phyloP scores from a whole-genome alignment of 257 asterid species.

The Solanum bulbocastanum region DNA sequence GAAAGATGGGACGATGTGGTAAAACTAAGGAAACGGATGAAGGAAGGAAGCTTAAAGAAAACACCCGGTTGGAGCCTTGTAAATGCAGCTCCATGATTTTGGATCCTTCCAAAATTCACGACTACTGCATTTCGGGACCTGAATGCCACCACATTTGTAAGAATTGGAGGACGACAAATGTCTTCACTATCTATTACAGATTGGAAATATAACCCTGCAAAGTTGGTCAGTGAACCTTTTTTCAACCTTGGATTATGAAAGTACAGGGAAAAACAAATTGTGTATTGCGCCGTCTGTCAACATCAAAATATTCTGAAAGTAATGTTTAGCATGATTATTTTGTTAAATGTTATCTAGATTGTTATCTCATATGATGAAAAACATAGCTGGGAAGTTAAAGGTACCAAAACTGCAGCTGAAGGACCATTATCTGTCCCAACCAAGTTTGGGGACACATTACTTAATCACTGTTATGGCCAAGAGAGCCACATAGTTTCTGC shows the following conservation, averaged over 20 bases:
- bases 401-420: neutral
- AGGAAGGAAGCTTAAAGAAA: slow-evolving; percentile 48
- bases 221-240: neutral
- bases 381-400: neutral
- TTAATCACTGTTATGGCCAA: neutral
- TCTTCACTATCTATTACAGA: neutral
- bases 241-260: neutral
- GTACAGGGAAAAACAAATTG: neutral
- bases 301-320: neutral
- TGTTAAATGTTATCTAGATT: neutral
- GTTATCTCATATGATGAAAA: neutral
- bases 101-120: neutral
- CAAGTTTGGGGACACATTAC: neutral
- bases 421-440: neutral
- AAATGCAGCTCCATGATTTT: slow-evolving; percentile 10
- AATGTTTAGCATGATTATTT: neutral
- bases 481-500: neutral
- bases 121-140: neutral
- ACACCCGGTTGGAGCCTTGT: slow-evolving; percentile 69
- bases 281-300: neutral
- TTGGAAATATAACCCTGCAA: neutral
- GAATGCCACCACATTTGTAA: neutral
- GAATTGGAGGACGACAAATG: neutral
- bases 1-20: slow-evolving; percentile 80
- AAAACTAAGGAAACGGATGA: slow-evolving; percentile 52